Conservation (phyloP, 805 yeast genomes). For the Peterozyma xylosa region DNA sequence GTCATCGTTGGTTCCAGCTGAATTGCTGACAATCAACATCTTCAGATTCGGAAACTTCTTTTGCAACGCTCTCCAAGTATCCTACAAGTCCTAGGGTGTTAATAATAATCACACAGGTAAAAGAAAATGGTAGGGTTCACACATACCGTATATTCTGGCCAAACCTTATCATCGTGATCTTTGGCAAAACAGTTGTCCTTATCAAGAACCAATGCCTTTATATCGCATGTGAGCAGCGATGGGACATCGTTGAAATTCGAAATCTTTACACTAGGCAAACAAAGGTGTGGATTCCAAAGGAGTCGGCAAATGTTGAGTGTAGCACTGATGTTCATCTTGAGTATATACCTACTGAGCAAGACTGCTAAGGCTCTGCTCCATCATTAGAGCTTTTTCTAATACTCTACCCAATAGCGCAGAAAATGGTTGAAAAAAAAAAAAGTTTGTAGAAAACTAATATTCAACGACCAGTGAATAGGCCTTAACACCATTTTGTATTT, state of each 20-base stretch:
- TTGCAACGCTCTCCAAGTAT: slow-evolving; percentile 48
- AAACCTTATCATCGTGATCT: slow-evolving; percentile 71
- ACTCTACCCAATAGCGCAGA: no score
- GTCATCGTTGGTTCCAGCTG: slow-evolving; percentile 89
- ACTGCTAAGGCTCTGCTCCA: no score
- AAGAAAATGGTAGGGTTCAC: background rate
- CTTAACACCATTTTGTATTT: no score
- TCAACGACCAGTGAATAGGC: no score
- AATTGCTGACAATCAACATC: slow-evolving; percentile 77
- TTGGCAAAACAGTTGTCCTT: slow-evolving; percentile 94
- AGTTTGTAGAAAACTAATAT: no score
- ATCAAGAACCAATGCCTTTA: slow-evolving; percentile 79
- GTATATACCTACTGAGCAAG: no score
- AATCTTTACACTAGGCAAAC: slow-evolving; percentile 61
- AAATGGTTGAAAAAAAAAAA: no score
- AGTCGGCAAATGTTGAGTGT: slow-evolving; percentile 61
- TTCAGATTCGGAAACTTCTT: slow-evolving; percentile 53
- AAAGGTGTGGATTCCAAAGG: slow-evolving; percentile 54
- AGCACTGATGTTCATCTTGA: slow-evolving; percentile 61
- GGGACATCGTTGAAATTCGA: slow-evolving; percentile 33
- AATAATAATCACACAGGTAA: background rate
- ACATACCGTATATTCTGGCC: slow-evolving; percentile 56
- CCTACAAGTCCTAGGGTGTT: slow-evolving; percentile 8
- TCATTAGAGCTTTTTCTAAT: no score
- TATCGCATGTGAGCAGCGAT: slow-evolving; percentile 19